Percentiles rank a stretch among this genome's conserved stretches.
Evolutionary conservation across 1,284 basidiomycete species (phyloP).

Genomic region (Ceratobasidium sp.): DNA sequence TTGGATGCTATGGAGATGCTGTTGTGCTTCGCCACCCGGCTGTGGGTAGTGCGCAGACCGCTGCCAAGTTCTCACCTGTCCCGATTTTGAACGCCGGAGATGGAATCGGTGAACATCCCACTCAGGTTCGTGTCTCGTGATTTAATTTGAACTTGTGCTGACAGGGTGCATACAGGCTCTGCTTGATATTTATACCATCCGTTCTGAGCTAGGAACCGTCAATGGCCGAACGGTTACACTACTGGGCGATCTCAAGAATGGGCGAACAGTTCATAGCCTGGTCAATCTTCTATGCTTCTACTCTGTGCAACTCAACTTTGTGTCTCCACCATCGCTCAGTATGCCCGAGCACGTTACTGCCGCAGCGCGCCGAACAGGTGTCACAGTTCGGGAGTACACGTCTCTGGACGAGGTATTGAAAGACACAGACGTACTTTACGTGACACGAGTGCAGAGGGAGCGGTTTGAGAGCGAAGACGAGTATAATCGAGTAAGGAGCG

Average conservation of each 20-base stretch:
- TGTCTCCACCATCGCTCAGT: slow-evolving; percentile 88
- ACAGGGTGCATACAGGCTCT: slow-evolving; percentile 71
- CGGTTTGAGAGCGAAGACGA: slow-evolving; percentile 86
- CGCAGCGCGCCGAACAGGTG: slow-evolving; percentile 85
- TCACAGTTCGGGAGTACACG: slow-evolving; percentile 83
- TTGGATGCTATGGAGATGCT: slow-evolving; percentile 96
- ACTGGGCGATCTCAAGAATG: slow-evolving; percentile 98
- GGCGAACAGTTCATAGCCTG: slow-evolving; percentile 96
- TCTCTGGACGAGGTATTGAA: slow-evolving; percentile 90
- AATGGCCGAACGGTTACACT: slow-evolving; percentile 96
- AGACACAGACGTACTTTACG: slow-evolving; percentile 97
- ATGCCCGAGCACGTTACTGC: slow-evolving; percentile 92
- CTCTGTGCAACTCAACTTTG: slow-evolving; percentile 95
- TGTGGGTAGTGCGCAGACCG: slow-evolving; percentile 89
- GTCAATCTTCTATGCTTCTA: slow-evolving; percentile 94
- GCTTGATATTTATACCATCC: slow-evolving; percentile 96
- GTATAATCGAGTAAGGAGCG: slow-evolving; percentile 93
- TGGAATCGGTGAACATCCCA: slow-evolving; percentile 97
- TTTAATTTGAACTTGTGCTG: background rate
- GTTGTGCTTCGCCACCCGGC: slow-evolving; percentile 96
- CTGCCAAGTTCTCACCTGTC: slow-evolving; percentile 94
- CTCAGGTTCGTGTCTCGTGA: slow-evolving; percentile 71
- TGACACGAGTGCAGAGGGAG: slow-evolving; percentile 96
- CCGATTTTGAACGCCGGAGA: slow-evolving; percentile 98
- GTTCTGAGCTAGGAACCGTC: slow-evolving; percentile 97